These are phyloP conservation scores for Polygonum maritimum DNA, from an alignment of 148 eudicot genomes.

Conservation along the genomic window DNA sequence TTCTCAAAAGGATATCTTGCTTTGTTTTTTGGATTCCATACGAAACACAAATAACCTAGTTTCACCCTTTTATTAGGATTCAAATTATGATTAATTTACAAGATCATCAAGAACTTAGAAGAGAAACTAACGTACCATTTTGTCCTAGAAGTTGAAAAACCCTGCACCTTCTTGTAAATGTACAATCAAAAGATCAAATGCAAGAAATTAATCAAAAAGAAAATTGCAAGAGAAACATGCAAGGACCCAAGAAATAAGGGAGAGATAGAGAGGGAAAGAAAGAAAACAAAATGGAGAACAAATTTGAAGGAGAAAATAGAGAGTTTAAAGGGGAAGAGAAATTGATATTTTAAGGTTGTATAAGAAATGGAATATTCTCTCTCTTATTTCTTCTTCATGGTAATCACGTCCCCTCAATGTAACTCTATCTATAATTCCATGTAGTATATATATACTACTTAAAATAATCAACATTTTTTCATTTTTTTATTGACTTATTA, in stretches of 20 bases:
- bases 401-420: background rate
- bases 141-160: background rate
- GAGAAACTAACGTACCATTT: background rate
- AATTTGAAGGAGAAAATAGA: background rate
- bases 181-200: background rate
- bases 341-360: conserved; percentile 1
- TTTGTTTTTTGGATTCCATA: background rate
- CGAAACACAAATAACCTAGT: background rate
- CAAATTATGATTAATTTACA: too few relatives aligned
- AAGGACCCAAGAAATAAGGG: conserved; percentile 7
- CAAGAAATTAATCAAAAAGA: background rate
- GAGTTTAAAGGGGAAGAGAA: background rate
- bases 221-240: background rate
- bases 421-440: background rate
- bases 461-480: background rate
- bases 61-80: too few relatives aligned
- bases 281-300: background rate
- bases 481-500: background rate
- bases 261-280: background rate
- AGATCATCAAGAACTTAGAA: background rate
- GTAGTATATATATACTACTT: background rate
- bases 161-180: background rate
- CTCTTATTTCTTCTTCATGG: background rate
- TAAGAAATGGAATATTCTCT: background rate
- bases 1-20: background rate